phyloP scores from a whole-genome alignment of 352 stramenopile species.

The Phytophthora cryptogea region DNA sequence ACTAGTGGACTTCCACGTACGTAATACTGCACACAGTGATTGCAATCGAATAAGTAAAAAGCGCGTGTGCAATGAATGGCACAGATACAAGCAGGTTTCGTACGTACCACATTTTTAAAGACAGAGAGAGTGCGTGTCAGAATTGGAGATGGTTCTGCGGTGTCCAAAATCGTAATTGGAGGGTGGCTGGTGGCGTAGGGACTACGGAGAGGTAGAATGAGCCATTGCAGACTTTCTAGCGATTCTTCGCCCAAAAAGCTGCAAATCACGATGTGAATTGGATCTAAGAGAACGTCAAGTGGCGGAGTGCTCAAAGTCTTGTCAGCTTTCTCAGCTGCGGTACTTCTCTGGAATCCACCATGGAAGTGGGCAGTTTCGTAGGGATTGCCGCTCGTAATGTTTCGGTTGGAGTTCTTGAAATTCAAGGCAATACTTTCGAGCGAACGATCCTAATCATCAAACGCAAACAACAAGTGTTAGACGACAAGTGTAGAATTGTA shows the following conservation, averaged over 20 bases:
- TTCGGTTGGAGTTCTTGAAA: conserved; percentile 39
- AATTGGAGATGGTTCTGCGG: conserved; percentile 53
- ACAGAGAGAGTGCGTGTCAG: conserved; percentile 51
- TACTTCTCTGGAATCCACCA: conserved; percentile 23
- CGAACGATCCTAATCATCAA: conserved; percentile 57
- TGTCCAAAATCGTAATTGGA: conserved; percentile 83
- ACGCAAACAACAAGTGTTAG: conserved; percentile 1
- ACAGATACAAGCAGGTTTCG: background rate
- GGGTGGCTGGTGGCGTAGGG: conserved; percentile 54
- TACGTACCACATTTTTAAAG: conserved; percentile 76
- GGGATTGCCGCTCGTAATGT: conserved; percentile 41
- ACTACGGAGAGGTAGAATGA: conserved; percentile 70
- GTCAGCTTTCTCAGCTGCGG: conserved; percentile 14
- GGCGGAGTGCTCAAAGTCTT: conserved; percentile 54
- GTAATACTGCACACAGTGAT: conserved; percentile 61
- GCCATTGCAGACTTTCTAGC: conserved; percentile 74
- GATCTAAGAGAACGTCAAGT: conserved; percentile 63
- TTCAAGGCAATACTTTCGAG: conserved; percentile 61
- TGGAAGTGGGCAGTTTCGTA: conserved; percentile 46
- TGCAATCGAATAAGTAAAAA: background rate
- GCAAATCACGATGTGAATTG: conserved; percentile 79
- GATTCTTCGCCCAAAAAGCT: conserved; percentile 85
- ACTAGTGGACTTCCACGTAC: conserved; percentile 77
- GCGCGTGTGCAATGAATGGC: background rate
- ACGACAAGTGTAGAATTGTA: background rate